phyloP scores from a whole-genome alignment of 164 flowering plant genomes.

The Kingdonia uniflora region DNA sequence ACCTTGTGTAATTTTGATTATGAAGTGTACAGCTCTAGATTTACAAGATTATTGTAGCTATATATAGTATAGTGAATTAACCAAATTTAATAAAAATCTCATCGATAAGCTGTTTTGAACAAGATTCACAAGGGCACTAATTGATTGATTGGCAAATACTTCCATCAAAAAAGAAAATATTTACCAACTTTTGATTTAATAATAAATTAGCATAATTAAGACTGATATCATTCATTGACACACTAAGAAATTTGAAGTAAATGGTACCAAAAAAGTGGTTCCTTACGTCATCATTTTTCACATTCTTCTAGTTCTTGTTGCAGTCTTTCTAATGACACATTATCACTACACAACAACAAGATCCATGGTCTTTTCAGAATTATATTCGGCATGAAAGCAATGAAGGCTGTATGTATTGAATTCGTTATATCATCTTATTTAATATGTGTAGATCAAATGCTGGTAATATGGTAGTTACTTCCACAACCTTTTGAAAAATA shows the following conservation, averaged over 20 bases:
- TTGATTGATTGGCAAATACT: not conserved
- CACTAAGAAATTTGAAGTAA: not conserved
- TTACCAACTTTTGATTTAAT: not conserved
- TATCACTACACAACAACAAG: constrained; percentile 42
- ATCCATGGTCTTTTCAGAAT: too few species aligned
- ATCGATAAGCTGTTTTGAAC: too few species aligned
- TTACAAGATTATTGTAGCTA: not conserved
- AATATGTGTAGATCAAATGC: too few species aligned
- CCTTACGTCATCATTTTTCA: constrained; percentile 71
- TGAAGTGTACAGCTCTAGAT: not conserved
- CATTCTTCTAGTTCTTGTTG: constrained; percentile 89
- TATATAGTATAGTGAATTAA: too few species aligned
- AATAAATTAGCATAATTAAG: not conserved
- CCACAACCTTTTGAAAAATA: too few species aligned
- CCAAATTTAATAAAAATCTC: too few species aligned
- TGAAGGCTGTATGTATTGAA: not conserved
- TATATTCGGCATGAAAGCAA: not conserved
- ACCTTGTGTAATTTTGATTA: not conserved
- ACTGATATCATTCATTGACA: not conserved
- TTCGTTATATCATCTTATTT: not conserved
- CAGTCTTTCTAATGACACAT: constrained; percentile 75
- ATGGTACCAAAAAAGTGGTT: not conserved
- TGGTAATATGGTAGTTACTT: too few species aligned
- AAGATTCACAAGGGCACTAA: not conserved
- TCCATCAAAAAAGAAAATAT: not conserved